Evolutionary conservation across 139 green algal species (phyloP).

Genomic region (Pseudopediastrum boryanum): DNA sequence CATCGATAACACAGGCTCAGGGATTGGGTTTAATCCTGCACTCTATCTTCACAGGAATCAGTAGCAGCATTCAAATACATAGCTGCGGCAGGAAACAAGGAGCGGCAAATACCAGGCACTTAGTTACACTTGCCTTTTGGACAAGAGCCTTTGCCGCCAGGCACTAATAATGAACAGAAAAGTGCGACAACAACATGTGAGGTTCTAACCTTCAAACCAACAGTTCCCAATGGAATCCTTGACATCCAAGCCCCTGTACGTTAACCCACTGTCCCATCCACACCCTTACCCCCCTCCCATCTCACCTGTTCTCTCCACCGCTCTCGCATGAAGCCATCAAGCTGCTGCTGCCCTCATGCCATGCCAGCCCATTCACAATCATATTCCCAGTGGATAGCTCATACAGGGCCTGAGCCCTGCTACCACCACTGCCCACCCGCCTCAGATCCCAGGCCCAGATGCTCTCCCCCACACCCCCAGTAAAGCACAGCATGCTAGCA

Average conservation of each 20-base stretch:
- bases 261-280: background rate
- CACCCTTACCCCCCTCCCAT: background rate
- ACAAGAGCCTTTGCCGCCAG: background rate
- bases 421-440: no score
- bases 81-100: background rate
- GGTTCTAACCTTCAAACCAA: no score
- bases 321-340: background rate
- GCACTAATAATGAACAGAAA: no score
- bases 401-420: background rate
- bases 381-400: slow-evolving; percentile 9
- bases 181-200: no score
- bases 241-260: background rate
- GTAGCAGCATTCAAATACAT: background rate
- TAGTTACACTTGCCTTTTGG: background rate
- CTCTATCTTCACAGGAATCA: background rate
- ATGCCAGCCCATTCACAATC: background rate
- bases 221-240: background rate
- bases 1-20: no score
- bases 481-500: no score
- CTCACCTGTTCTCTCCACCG: background rate
- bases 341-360: slow-evolving; percentile 9
- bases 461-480: background rate
- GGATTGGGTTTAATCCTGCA: background rate
- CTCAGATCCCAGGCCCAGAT: slow-evolving; percentile 10
- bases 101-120: no score